A percentile compares a stretch with the other conserved stretches of the same genome.
Conservation (phyloP, 805 yeast genomes). For the Peterozyma xylosa region DNA sequence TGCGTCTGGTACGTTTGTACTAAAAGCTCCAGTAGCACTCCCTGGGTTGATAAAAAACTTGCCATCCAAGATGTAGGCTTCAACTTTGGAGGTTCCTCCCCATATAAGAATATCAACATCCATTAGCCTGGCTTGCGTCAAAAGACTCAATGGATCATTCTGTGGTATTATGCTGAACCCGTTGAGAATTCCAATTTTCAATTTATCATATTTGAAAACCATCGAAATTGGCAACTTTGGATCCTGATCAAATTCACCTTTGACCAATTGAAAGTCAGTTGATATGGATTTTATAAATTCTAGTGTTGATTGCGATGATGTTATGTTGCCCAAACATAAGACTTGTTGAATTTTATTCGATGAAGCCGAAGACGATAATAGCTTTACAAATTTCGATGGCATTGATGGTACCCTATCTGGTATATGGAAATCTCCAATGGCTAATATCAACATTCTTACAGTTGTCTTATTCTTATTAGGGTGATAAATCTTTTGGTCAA, state of each 20-base stretch:
- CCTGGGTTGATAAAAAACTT: conserved; percentile 96
- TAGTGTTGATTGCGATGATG: conserved; percentile 56
- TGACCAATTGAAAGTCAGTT: conserved; percentile 65
- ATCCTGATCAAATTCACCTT: conserved; percentile 72
- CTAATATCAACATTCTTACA: conserved; percentile 54
- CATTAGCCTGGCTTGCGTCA: conserved; percentile 79
- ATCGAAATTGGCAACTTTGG: conserved; percentile 50
- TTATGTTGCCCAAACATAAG: conserved; percentile 76
- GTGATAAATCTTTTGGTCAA: no score
- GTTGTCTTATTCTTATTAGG: no score
- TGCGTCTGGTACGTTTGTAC: conserved; percentile 53
- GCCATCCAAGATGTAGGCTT: conserved; percentile 88
- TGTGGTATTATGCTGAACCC: conserved; percentile 82
- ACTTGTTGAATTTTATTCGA: conserved; percentile 77
- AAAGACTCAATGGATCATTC: conserved; percentile 77
- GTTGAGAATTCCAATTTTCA: conserved; percentile 77
- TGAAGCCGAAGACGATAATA: conserved; percentile 70
- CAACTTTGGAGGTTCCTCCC: conserved; percentile 92
- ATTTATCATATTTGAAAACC: conserved; percentile 59
- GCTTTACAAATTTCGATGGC: conserved; percentile 59
- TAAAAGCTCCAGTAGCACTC: conserved; percentile 88
- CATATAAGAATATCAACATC: conserved; percentile 87
- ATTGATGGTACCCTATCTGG: conserved; percentile 75
- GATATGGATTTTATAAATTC: conserved; percentile 62
- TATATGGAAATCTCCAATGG: conserved; percentile 84